Conservation (phyloP, 768 basidiomycete genomes). For the Inosperma sp. region DNA sequence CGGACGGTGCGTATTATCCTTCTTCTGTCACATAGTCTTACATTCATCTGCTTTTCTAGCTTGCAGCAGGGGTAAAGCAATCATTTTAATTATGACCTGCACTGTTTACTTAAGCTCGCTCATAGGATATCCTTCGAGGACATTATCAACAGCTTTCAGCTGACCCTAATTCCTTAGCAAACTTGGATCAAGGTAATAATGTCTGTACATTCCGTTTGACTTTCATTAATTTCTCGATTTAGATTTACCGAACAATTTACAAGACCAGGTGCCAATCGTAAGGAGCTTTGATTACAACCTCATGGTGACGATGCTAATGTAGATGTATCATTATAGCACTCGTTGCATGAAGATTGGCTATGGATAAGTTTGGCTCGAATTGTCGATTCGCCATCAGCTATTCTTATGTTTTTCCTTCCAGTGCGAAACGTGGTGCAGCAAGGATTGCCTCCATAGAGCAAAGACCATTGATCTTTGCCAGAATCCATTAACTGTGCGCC, state of each 20-base stretch:
- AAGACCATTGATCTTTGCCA: slow-evolving; percentile 96
- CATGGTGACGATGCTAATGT: not conserved
- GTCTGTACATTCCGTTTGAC: not conserved
- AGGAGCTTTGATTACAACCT: slow-evolving; percentile 27
- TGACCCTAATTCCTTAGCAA: slow-evolving; percentile 91
- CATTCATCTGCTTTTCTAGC: slow-evolving; percentile 26
- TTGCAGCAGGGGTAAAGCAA: slow-evolving; percentile 46
- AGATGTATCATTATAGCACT: slow-evolving; percentile 48
- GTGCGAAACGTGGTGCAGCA: slow-evolving; percentile 99
- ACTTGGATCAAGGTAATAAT: slow-evolving; percentile 80
- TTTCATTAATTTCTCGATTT: not conserved
- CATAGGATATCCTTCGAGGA: slow-evolving; percentile 84
- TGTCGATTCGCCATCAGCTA: not conserved
- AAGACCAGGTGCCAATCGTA: slow-evolving; percentile 89
- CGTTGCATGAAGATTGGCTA: slow-evolving; percentile 89
- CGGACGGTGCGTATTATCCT: slow-evolving; percentile 16
- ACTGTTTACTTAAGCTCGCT: slow-evolving; percentile 8
- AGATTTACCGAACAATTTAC: slow-evolving; percentile 97
- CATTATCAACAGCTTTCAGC: slow-evolving; percentile 92
- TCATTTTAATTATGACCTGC: not conserved
- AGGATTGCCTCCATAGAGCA: slow-evolving; percentile 72
- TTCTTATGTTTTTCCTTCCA: slow-evolving; percentile 22
- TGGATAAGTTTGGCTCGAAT: slow-evolving; percentile 58
- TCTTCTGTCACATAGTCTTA: not conserved
- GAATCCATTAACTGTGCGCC: slow-evolving; percentile 84